These are phyloP conservation scores for Cryptococcus floricola DNA, from an alignment of 1,284 basidiomycete genomes.

Conservation along the genomic window DNA sequence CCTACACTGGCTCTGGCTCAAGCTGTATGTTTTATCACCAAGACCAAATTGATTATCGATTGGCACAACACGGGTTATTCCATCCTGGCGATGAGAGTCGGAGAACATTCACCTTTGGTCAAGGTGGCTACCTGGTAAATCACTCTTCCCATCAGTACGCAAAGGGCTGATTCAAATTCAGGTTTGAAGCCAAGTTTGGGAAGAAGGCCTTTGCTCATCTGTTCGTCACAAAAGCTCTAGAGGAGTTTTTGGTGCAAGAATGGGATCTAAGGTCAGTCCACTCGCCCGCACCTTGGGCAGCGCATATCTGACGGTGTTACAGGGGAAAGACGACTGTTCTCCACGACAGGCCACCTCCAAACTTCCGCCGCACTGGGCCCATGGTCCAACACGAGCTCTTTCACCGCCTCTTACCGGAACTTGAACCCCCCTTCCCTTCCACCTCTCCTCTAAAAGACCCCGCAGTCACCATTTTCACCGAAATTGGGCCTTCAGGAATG, in stretches of 20 bases:
- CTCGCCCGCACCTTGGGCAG: conserved; percentile 5
- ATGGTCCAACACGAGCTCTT: conserved; percentile 72
- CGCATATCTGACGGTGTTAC: background rate
- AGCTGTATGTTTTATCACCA: conserved; percentile 62
- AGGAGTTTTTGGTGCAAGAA: conserved; percentile 61
- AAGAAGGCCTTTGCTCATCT: conserved; percentile 78
- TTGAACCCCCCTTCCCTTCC: conserved; percentile 34
- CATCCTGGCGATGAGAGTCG: conserved; percentile 79
- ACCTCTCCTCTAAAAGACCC: conserved; percentile 39
- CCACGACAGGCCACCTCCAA: conserved; percentile 79
- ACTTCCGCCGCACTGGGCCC: conserved; percentile 67
- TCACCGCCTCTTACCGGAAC: conserved; percentile 50
- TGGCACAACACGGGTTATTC: conserved; percentile 99
- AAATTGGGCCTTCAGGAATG: conserved; percentile 8
- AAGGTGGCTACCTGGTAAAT: conserved; percentile 66
- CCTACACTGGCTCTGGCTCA: conserved; percentile 86
- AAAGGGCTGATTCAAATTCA: conserved; percentile 39
- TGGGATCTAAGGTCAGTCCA: conserved; percentile 73
- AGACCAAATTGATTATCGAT: conserved; percentile 87
- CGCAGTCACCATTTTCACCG: conserved; percentile 27
- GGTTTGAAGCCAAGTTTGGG: conserved; percentile 79
- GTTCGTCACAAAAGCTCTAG: conserved; percentile 90
- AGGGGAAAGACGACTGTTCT: conserved; percentile 76
- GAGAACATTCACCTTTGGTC: conserved; percentile 65
- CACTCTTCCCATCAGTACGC: background rate